Conservation (phyloP, 1,139 yeast species). For the Kurtzmaniella natalensis region DNA sequence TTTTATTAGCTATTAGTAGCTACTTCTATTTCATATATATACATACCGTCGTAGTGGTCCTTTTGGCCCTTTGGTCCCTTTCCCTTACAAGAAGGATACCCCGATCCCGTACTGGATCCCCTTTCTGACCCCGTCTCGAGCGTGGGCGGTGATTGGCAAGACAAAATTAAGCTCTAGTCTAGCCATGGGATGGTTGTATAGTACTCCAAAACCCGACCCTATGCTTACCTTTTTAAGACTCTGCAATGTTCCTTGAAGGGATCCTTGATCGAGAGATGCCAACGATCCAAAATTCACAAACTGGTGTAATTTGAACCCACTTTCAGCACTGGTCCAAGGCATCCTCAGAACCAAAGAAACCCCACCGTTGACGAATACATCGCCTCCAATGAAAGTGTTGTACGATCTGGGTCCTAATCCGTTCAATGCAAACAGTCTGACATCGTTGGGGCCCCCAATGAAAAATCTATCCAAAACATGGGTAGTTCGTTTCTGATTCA, state of each 20-base stretch:
- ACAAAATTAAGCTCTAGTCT: conserved; percentile 87
- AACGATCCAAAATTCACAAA: conserved; percentile 76
- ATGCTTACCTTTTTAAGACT: conserved; percentile 35
- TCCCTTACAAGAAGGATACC: conserved; percentile 60
- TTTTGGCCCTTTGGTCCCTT: background rate
- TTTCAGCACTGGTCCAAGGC: conserved; percentile 53
- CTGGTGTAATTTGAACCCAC: conserved; percentile 65
- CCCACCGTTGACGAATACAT: conserved; percentile 68
- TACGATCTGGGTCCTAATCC: conserved; percentile 84
- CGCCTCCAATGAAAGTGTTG: conserved; percentile 70
- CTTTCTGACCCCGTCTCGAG: conserved; percentile 65
- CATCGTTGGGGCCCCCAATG: conserved; percentile 77
- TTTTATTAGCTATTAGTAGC: too few relatives aligned
- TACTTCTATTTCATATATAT: too few relatives aligned
- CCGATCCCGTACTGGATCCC: conserved; percentile 96
- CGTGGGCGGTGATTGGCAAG: conserved; percentile 65
- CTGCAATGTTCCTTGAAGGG: background rate
- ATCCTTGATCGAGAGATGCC: conserved; percentile 33
- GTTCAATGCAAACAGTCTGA: conserved; percentile 69
- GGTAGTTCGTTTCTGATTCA: conserved; percentile 20
- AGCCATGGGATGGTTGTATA: conserved; percentile 84
- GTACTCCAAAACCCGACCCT: conserved; percentile 70
- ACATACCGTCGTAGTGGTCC: too few relatives aligned
- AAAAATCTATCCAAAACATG: conserved; percentile 60
- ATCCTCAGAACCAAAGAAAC: conserved; percentile 59